Conservation (phyloP, 2,329 filamentous ascomycete species). For the Cladosporium sp. region DNA sequence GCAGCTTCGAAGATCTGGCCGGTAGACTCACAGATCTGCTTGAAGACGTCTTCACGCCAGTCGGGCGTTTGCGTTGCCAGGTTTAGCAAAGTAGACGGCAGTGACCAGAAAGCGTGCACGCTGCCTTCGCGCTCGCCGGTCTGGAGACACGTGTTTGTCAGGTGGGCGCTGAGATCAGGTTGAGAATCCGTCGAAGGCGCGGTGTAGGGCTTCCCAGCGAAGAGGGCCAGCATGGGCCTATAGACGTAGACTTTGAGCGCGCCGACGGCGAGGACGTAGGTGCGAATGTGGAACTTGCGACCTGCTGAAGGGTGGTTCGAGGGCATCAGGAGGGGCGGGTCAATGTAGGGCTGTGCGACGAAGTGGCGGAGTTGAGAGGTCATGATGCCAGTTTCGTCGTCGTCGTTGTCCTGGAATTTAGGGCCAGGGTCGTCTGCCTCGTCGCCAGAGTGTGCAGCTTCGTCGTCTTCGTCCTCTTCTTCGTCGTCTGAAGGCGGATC, state of each 20-base stretch:
- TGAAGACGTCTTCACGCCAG: conserved; percentile 62
- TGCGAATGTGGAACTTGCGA: conserved; percentile 91
- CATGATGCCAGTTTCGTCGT: conserved; percentile 56
- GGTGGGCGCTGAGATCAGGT: conserved; percentile 65
- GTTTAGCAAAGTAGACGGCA: conserved; percentile 43
- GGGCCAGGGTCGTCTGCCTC: conserved; percentile 18
- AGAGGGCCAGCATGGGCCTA: conserved; percentile 85
- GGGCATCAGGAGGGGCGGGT: conserved; percentile 71
- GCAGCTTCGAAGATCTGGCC: conserved; percentile 83
- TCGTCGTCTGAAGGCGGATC: conserved; percentile 70
- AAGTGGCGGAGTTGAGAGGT: conserved; percentile 94
- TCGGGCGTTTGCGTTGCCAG: conserved; percentile 16
- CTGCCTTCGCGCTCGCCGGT: conserved; percentile 50
- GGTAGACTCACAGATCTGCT: conserved; percentile 69
- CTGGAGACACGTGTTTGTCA: conserved; percentile 96
- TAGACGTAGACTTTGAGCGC: conserved; percentile 81
- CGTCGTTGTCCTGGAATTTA: conserved; percentile 36
- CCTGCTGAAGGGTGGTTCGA: conserved; percentile 45
- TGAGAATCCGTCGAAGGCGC: conserved; percentile 49
- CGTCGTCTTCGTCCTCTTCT: conserved; percentile 46
- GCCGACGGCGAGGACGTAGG: conserved; percentile 80
- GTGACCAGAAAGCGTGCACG: conserved; percentile 70
- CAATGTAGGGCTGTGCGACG: conserved; percentile 90
- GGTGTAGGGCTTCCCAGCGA: conserved; percentile 70
- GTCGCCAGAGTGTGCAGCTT: conserved; percentile 33